Evolutionary conservation across 805 yeast genomes (phyloP).

Genomic region (Cyberlindnera xishuangbannaensis): DNA sequence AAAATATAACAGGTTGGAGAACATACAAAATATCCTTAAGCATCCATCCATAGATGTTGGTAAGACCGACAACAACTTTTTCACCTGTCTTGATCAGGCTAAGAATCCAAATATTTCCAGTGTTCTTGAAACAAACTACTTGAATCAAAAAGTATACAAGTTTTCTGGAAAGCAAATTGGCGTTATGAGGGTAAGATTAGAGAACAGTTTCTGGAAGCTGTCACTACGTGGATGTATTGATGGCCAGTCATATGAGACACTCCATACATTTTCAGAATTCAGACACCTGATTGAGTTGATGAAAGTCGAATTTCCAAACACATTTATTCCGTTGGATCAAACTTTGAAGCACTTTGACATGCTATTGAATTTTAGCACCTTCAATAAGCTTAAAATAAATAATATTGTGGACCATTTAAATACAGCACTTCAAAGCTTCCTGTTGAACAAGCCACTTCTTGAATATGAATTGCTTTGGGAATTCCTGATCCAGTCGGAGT

Average conservation of each 20-base stretch:
- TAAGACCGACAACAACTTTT: constrained; percentile 22
- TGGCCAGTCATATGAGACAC: constrained; percentile 10
- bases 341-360: constrained; percentile 18
- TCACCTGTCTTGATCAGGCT: constrained; percentile 42
- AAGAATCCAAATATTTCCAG: constrained; percentile 32
- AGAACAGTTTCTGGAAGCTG: constrained; percentile 25
- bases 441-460: constrained; percentile 31
- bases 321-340: constrained; percentile 27
- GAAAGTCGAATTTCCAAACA: constrained; percentile 31
- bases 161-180: constrained; percentile 26
- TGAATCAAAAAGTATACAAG: constrained; percentile 18
- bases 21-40: constrained; percentile 43
- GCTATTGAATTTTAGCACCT: constrained; percentile 20
- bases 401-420: constrained; percentile 44
- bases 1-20: constrained; percentile 60
- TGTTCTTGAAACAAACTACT: constrained; percentile 27
- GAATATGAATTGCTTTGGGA: constrained; percentile 37
- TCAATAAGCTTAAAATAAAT: constrained; percentile 42
- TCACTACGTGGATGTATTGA: constrained; percentile 22
- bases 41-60: constrained; percentile 45
- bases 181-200: constrained; percentile 31
- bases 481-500: constrained; percentile 31
- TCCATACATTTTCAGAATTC: constrained; percentile 29
- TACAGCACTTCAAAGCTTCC: constrained; percentile 38
- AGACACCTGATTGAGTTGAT: constrained; percentile 29